Evolutionary conservation across 345 rosid species (phyloP), one percentile per base, ranked within the genome.

Genomic region (Dimocarpus longan): DNA sequence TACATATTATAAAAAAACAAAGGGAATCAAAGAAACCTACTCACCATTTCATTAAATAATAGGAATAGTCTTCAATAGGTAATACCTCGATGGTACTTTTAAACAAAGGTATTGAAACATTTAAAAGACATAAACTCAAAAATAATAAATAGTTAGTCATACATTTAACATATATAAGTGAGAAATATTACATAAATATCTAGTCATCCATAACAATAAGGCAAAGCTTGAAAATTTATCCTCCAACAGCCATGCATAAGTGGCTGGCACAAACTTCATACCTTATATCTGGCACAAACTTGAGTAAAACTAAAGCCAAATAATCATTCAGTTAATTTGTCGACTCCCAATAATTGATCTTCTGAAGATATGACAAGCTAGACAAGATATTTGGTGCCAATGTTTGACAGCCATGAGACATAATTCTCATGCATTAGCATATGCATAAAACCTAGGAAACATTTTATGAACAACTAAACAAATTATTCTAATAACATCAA

Each of bases 1-100:
- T 97, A 84, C 71, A 85, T 79, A 76, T 60, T 60, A 46, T 66
- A n/a, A n/a, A n/a, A n/a, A 18, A 44, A 63, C 57, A 15, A 78
- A 15, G 64, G 63, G 44, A 70, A 73, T 32, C 39, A 39, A 59
- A 39, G 81, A 73, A 39, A 12, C 15, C n/a, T 19, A 12, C 24
- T 48, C 71, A 76, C 10, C 64, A 46, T 70, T 66, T 16, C 65
- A 69, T 64, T 24, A 57, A 73, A 19, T 8, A 32, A 68, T 22
- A 68, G 44, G 68, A 77, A 69, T 15, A 32, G n/a, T 70, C 70
- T 42, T 50, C 54, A 78, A 68, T 42, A 73, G 28, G 70, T 40
- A 73, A 68, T 18, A 26, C 8, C 52, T 46, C 2, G 2, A 4
- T 46, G 12, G 6, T 43, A 22, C 6, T 72, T 18, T 32, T 24